Evolutionary conservation across 2,329 filamentous ascomycete genomes (phyloP).

Genomic region (Colletotrichum cordylinicola): DNA sequence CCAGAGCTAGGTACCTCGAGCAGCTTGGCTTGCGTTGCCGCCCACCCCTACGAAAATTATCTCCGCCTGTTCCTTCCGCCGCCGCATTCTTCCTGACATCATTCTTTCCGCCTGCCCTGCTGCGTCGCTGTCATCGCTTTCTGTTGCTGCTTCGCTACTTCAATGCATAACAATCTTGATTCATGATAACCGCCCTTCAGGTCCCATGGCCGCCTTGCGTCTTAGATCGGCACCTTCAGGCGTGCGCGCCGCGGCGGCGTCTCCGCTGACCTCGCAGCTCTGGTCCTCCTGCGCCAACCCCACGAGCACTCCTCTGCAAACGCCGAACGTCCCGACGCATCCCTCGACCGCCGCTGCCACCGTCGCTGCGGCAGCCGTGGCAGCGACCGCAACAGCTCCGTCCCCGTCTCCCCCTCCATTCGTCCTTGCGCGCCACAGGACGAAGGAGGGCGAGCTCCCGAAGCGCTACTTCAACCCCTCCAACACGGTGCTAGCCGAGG

Average conservation of each 20-base stretch:
- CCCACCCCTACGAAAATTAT: not conserved
- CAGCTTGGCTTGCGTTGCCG: not conserved
- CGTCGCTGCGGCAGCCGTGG: not conserved
- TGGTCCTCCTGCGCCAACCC: not conserved
- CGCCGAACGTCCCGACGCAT: not conserved
- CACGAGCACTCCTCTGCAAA: not conserved
- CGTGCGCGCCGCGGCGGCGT: constrained; percentile 3
- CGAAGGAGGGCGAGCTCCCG: not conserved
- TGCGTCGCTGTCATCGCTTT: not conserved
- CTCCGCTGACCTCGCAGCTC: constrained; percentile 6
- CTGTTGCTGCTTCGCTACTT: not conserved
- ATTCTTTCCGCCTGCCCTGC: not conserved
- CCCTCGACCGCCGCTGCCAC: not conserved
- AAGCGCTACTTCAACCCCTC: constrained; percentile 23
- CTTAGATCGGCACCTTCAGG: not conserved
- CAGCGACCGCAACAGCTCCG: not conserved
- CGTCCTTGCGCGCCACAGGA: not conserved
- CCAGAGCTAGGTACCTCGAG: not conserved
- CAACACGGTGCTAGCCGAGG: not conserved
- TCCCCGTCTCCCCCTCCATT: not conserved
- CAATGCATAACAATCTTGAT: not conserved
- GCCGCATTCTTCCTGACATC: not conserved
- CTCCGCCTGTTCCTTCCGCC: not conserved
- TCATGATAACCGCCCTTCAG: not conserved
- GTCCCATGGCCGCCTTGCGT: constrained; percentile 15